Base-by-base conservation (phyloP, 1,139 yeast genomes). In the Protomyces arabidopsidicola region DNA sequence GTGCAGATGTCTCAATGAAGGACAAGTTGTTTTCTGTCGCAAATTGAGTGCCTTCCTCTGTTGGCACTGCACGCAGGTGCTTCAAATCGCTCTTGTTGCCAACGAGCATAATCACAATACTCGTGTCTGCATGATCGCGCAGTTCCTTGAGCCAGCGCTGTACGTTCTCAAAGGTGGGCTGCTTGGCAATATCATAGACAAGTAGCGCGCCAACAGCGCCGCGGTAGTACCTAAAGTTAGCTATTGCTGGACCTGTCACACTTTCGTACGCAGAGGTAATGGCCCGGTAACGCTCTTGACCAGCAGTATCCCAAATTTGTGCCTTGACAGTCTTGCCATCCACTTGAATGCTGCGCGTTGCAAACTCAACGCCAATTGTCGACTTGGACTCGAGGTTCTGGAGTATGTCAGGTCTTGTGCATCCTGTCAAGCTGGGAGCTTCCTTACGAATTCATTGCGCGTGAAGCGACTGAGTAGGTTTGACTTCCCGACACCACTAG, bases 281-380 rank as follows among this genome's bases (percentile, higher is more conserved):
- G 61, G 98, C 98, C 72, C 98, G 84, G 79, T 93, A 93, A 74
- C 98, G 84, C 77, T 93, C 98, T 79, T 93, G 98, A 66, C 98
- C 98, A 1, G 98, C 98, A 35, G 98, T 93, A 76, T 93, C 98
- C 98, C 98, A 93, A 73, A 93, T 90, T 76, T 95, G 98, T 8
- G 98, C 97, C 77, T 93, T 93, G 73, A 95, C 90, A 73, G 95
- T 82, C 77, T 91, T 93, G 66, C 95, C 96, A 72, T 93, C 98
- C 65, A 93, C 91, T 72, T 88, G 95, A 65, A 93, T 85, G 2
- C 98, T 91, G 75, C 97, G 83, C 48, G 98, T 95, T 55, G 98
- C 98, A 79, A 93, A 95, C 76, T 95, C 98, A 57, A 93, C 98
- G 59, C 98, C 98, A 72, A 93, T 95, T 31, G 98, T 93, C 63